Evolutionary conservation across 441 rosid genomes (phyloP), one percentile per base, ranked within the genome.

Genomic region (Brassica balearica): DNA sequence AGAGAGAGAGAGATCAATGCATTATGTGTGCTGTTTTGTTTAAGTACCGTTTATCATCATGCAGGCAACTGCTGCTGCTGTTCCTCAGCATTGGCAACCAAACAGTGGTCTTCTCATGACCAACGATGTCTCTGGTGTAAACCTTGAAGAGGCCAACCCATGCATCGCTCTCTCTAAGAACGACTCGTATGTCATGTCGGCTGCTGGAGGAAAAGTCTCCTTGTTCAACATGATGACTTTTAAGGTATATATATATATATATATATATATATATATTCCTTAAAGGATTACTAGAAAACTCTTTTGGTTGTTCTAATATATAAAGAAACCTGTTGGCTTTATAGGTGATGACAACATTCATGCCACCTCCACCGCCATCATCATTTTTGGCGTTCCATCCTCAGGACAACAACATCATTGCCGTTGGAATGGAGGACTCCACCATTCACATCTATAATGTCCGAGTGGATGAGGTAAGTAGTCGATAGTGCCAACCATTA

Each of bases 351-450:
- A 89, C 96, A 69, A 92, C 95, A 46, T 93, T 93, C 87, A 91
- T 91, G 96, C 71, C 91, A 29, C 90, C 97, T 23, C 95, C 98
- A 17, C 98, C 96, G 3, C 88, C 95, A 59, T 88, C 99, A 65
- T 89, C 99, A 72, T 95, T 87, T 82, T 86, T 95, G 25, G 99
- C 99, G 7, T 93, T 95, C 81, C 94, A 93, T 81, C 98, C 98
- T 59, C 93, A 82, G 74, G 98, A 95, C 83, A 93, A 95, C 78
- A 95, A 95, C 84, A 85, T 93, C 72, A 87, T 92, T 68, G 99
- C 99, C 72, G 89, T 93, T 32, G 99, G 99, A 83, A 91, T 93
- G 97, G 97, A 93, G 82, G 98, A 93, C 87, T 92, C 99, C 43
- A 85, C 93, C 10, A 95, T 95, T 79, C 94, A 89, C 71, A 93